phyloP scores from a whole-genome alignment of 331 rosid genomes.

The Pyrus hybrid region DNA sequence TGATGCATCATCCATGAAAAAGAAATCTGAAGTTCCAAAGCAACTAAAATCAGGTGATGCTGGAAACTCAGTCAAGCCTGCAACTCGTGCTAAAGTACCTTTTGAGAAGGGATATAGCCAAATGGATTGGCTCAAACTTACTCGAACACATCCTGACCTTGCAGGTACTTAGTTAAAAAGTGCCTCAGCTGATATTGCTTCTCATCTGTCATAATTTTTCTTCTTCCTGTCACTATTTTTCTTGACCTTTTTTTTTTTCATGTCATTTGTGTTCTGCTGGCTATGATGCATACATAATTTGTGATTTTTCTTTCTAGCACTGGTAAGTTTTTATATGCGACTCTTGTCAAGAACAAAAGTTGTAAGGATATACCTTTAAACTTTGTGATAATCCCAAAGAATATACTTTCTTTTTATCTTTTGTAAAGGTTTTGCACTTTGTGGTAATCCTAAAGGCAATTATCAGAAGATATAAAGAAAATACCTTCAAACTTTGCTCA shows the following conservation, averaged over 20 bases:
- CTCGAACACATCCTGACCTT: conserved; percentile 82
- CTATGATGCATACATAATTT: background rate
- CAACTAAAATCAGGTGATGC: conserved; percentile 21
- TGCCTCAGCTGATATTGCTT: background rate
- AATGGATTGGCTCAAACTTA: conserved; percentile 93
- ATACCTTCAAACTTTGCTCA: background rate
- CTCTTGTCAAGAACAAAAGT: too few species aligned
- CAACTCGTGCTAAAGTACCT: conserved; percentile 76
- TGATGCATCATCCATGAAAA: conserved; percentile 35
- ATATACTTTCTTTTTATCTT: too few species aligned
- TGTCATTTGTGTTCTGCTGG: background rate
- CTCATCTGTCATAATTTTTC: background rate
- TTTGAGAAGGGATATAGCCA: conserved; percentile 94
- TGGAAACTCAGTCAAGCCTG: conserved; percentile 34
- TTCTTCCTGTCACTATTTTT: background rate
- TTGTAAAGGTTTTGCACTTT: too few species aligned
- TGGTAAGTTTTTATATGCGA: too few species aligned
- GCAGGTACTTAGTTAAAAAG: conserved; percentile 48
- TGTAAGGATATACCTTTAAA: too few species aligned
- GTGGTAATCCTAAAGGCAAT: background rate
- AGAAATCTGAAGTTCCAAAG: conserved; percentile 12
- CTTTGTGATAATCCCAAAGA: too few species aligned
- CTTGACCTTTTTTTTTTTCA: background rate
- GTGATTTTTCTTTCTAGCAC: too few species aligned
- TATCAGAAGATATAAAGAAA: background rate